Conservation (phyloP, 176 grass and related monocot species). For the Puccinellia tenuiflora region DNA sequence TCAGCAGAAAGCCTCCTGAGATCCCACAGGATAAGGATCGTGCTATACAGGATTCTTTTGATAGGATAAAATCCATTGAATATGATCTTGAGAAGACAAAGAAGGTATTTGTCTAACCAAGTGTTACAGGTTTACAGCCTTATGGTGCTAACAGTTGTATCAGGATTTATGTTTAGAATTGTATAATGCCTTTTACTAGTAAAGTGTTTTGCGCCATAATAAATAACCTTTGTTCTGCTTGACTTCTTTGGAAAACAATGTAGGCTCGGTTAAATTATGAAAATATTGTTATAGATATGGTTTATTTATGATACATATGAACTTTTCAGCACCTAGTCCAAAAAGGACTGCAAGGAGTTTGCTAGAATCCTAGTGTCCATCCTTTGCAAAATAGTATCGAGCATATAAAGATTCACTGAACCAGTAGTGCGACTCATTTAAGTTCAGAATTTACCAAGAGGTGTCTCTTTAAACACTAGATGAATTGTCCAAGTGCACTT, state of each 20-base stretch:
- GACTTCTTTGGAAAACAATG: not conserved
- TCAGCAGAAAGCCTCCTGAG: conserved; percentile 73
- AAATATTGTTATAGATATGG: not conserved
- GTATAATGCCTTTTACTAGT: not conserved
- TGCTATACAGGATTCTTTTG: conserved; percentile 81
- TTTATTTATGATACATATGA: not conserved
- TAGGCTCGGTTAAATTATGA: not conserved
- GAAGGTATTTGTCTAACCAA: conserved; percentile 46
- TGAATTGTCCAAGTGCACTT: not conserved
- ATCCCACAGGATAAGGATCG: conserved; percentile 70
- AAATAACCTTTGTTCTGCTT: not conserved
- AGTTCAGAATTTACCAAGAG: not conserved
- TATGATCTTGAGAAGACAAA: conserved; percentile 98
- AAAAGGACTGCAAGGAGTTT: not conserved
- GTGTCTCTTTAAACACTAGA: not conserved
- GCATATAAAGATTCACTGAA: not conserved
- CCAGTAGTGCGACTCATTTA: not conserved
- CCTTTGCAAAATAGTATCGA: not conserved
- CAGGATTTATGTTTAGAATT: not conserved
- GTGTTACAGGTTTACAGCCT: not conserved
- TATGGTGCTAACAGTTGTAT: conserved; percentile 11
- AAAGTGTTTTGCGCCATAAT: not conserved
- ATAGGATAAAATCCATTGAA: conserved; percentile 90
- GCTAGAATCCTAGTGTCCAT: not conserved
- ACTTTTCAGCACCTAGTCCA: not conserved